These are phyloP conservation scores for Cyanidium caldarium DNA, from an alignment of 23 red algal species.

Conservation along the genomic window DNA sequence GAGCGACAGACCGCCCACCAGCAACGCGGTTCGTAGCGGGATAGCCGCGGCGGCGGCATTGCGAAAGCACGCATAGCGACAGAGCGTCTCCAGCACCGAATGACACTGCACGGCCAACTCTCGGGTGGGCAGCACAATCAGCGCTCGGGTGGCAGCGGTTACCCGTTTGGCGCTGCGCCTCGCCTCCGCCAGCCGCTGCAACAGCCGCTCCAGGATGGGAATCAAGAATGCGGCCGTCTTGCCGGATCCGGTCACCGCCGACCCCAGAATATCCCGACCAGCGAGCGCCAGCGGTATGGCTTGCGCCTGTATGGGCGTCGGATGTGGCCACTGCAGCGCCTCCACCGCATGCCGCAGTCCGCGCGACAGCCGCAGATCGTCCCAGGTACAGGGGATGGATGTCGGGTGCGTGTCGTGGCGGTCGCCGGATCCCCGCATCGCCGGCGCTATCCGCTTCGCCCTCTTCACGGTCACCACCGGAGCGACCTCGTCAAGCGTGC, in stretches of 20 bases:
- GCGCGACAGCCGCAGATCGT: constrained; percentile 37
- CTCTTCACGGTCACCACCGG: too few species aligned
- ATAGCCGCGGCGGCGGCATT: neutral
- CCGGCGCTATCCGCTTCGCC: too few species aligned
- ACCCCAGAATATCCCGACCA: constrained; percentile 65
- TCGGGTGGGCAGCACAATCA: constrained; percentile 71
- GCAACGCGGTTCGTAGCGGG: constrained; percentile 41
- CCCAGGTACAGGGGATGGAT: constrained; percentile 26
- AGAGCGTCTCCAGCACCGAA: constrained; percentile 36
- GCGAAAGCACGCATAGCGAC: constrained; percentile 17
- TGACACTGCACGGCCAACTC: constrained; percentile 95
- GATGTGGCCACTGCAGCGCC: constrained; percentile 42
- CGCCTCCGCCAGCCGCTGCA: too few species aligned
- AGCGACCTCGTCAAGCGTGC: too few species aligned
- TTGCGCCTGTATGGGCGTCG: constrained; percentile 72
- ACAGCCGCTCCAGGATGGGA: constrained; percentile 64
- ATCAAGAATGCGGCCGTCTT: constrained; percentile 84
- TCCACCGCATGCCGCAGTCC: constrained; percentile 50
- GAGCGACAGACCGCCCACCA: constrained; percentile 60
- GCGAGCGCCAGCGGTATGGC: constrained; percentile 61
- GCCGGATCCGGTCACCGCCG: constrained; percentile 80
- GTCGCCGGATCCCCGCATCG: too few species aligned
- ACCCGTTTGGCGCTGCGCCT: constrained; percentile 3
- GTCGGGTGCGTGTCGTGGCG: too few species aligned
- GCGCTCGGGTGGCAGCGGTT: constrained; percentile 27